phyloP scores from a whole-genome alignment of 176 grass and related monocot genomes.

The Phoenix roebelenii region DNA sequence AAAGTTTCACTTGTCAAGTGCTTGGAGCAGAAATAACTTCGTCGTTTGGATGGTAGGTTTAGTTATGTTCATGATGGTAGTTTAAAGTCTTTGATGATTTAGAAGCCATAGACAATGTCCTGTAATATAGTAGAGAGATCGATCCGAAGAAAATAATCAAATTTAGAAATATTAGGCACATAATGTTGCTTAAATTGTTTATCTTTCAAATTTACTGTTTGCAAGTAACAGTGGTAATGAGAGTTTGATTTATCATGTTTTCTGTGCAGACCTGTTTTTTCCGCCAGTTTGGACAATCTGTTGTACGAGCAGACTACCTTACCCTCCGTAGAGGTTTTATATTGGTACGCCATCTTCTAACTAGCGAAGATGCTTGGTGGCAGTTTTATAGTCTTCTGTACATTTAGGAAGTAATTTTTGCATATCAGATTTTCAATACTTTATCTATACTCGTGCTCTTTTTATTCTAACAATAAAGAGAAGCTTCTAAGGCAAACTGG shows the following conservation, averaged over 20 bases:
- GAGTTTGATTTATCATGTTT: conserved; percentile 1
- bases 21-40: conserved; percentile 59
- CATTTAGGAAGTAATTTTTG: not conserved
- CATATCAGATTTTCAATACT: not conserved
- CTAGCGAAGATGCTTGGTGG: not conserved
- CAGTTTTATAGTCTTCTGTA: not conserved
- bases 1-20: conserved; percentile 42
- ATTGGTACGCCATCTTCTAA: conserved; percentile 32
- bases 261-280: conserved; percentile 75
- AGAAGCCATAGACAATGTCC: too few species aligned
- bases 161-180: too few species aligned
- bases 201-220: too few species aligned
- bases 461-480: too few species aligned
- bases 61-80: too few species aligned
- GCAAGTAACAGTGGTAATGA: too few species aligned
- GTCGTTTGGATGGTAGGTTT: conserved; percentile 74
- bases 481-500: too few species aligned
- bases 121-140: too few species aligned
- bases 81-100: too few species aligned
- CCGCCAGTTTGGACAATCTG: conserved; percentile 81
- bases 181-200: too few species aligned
- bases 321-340: conserved; percentile 94
- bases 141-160: too few species aligned
- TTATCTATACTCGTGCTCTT: conserved; percentile 18
- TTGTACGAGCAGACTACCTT: conserved; percentile 91